Percentiles rank a stretch among this genome's conserved stretches.
Conservation (phyloP, 805 yeast genomes). For the Aciculoconidium aculeatum region DNA sequence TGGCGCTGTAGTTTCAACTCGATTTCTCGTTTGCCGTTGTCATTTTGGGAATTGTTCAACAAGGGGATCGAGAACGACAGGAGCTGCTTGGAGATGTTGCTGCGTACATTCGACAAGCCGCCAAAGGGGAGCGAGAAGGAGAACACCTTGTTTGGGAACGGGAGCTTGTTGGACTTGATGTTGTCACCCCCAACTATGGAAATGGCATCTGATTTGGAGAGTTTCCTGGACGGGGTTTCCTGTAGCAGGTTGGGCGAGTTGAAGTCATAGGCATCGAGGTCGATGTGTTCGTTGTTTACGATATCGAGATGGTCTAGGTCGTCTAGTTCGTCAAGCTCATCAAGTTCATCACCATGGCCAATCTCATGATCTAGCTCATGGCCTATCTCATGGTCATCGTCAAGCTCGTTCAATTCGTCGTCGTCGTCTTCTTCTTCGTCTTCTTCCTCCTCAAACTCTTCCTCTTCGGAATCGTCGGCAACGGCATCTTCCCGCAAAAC, state of each 20-base stretch:
- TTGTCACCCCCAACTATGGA: constrained; percentile 49
- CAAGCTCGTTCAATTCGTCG: constrained; percentile 4
- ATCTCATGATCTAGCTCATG: no score
- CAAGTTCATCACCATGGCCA: no score
- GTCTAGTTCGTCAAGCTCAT: no score
- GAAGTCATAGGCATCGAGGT: no score
- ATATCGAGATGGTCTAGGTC: no score
- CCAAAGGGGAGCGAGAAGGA: constrained; percentile 59
- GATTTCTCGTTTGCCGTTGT: constrained; percentile 24
- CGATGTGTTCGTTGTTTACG: no score
- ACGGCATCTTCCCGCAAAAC: no score
- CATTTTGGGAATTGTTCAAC: constrained; percentile 10
- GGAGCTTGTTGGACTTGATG: no score
- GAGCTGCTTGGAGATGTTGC: constrained; percentile 22
- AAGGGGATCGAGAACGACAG: constrained; percentile 21
- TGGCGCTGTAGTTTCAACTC: constrained; percentile 44
- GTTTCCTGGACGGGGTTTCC: no score
- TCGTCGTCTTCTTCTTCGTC: constrained; percentile 9
- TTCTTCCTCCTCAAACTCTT: constrained; percentile 4
- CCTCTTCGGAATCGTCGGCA: constrained; percentile 1
- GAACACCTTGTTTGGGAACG: constrained; percentile 40
- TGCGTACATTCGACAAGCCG: constrained; percentile 25
- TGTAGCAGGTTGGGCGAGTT: no score
- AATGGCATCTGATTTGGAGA: constrained; percentile 32
- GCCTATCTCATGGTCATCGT: no score